Conservation (phyloP, 305 asterid species). For the Plantago rigida region DNA sequence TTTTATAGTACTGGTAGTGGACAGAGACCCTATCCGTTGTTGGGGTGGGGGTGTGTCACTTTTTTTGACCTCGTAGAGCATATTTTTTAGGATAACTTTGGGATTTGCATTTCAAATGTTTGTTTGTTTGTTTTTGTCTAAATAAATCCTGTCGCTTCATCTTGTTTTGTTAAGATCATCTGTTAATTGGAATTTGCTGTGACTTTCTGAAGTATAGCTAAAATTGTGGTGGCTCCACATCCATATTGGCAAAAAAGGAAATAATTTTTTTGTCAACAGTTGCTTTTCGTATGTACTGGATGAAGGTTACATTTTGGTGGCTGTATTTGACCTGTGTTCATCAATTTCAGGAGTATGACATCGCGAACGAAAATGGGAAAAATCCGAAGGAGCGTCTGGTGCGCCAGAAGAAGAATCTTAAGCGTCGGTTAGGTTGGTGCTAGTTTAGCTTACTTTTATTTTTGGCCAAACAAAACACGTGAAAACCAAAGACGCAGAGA, state of each 20-base stretch:
- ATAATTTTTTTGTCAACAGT: conserved; percentile 7
- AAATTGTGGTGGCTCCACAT: conserved; percentile 6
- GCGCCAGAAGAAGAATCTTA: conserved; percentile 85
- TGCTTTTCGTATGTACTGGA: conserved; percentile 12
- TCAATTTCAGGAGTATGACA: conserved; percentile 75
- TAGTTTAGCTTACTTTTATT: conserved; percentile 10
- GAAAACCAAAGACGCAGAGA: background rate
- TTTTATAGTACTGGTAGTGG: background rate
- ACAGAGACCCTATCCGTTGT: too few species aligned
- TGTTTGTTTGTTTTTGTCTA: background rate
- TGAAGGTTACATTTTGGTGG: conserved; percentile 17
- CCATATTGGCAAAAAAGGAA: conserved; percentile 3
- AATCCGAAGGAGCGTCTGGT: conserved; percentile 81
- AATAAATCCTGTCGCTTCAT: conserved; percentile 5
- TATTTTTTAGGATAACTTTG: background rate
- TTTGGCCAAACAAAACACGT: background rate
- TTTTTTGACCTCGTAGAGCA: too few species aligned
- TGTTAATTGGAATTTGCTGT: conserved; percentile 3
- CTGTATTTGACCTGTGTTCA: conserved; percentile 26
- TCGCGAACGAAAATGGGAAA: conserved; percentile 66
- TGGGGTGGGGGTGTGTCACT: too few species aligned
- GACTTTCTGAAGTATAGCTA: conserved; percentile 3
- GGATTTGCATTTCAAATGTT: conserved; percentile 11
- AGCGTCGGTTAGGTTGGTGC: conserved; percentile 78
- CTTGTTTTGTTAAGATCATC: conserved; percentile 6